phyloP scores from a whole-genome alignment of 163 green algal genomes.

The Botryococcus braunii region DNA sequence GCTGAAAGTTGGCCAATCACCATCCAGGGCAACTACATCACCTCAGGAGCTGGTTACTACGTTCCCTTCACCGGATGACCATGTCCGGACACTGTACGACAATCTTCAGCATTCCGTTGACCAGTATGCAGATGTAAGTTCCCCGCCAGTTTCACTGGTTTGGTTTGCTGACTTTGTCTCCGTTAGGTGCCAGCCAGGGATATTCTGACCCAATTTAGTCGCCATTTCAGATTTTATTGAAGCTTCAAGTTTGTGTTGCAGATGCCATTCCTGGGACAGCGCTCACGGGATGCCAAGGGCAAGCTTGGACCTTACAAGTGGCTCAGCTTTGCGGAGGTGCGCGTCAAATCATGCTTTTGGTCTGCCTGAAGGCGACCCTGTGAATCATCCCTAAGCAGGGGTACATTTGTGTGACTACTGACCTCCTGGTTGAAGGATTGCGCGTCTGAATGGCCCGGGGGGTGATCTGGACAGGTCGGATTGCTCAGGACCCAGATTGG shows the following conservation, averaged over 20 bases:
- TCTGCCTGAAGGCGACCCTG: too few species aligned
- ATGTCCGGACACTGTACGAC: slow-evolving; percentile 78
- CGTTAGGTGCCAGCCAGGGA: too few species aligned
- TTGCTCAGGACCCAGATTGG: slow-evolving; percentile 66
- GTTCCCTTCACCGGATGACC: slow-evolving; percentile 58
- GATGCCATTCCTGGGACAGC: slow-evolving; percentile 73
- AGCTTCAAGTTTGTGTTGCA: too few species aligned
- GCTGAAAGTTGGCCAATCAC: neutral
- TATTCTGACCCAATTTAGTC: too few species aligned
- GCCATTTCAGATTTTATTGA: too few species aligned
- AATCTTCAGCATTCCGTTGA: slow-evolving; percentile 58
- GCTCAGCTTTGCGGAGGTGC: slow-evolving; percentile 76
- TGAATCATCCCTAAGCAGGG: too few species aligned
- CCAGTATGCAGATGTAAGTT: slow-evolving; percentile 37
- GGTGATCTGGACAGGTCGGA: slow-evolving; percentile 44
- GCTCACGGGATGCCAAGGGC: slow-evolving; percentile 53
- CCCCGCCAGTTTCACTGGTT: too few species aligned
- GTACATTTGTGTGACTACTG: too few species aligned
- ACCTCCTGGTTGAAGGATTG: too few species aligned
- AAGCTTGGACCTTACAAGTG: slow-evolving; percentile 77
- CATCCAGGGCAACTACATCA: slow-evolving; percentile 47
- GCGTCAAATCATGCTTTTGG: too few species aligned
- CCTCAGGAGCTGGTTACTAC: slow-evolving; percentile 59
- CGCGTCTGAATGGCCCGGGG: neutral
- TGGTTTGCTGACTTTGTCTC: too few species aligned